Conservation (phyloP, 139 green algal genomes). For the Chlamydomonas sp. region DNA sequence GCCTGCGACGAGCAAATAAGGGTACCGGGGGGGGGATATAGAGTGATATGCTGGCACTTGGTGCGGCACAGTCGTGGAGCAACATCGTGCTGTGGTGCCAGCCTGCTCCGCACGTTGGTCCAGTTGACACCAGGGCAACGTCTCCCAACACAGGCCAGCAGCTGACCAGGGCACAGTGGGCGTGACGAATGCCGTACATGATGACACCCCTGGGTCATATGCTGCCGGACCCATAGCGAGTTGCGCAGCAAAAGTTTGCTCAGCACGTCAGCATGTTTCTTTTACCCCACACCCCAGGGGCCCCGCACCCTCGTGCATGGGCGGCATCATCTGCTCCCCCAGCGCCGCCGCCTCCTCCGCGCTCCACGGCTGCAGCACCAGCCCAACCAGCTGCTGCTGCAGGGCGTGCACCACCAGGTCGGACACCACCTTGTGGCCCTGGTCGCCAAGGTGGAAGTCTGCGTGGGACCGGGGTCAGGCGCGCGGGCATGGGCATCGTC, state of each 20-base stretch:
- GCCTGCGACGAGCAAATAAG: conserved; percentile 2
- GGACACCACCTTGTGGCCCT: not conserved
- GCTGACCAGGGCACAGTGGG: no score
- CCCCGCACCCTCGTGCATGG: conserved; percentile 41
- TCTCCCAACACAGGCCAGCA: no score
- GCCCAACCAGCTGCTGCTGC: conserved; percentile 37
- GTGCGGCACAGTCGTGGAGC: no score
- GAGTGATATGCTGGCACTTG: no score
- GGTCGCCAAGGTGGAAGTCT: conserved; percentile 4
- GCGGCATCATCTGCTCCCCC: conserved; percentile 28
- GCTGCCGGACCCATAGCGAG: no score
- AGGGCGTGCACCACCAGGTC: conserved; percentile 50
- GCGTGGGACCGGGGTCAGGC: not conserved
- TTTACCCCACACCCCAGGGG: not conserved
- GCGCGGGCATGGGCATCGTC: not conserved
- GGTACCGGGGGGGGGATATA: no score
- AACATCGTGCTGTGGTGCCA: no score
- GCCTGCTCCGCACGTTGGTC: no score
- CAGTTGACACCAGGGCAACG: no score
- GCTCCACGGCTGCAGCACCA: conserved; percentile 36
- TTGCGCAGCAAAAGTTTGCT: no score
- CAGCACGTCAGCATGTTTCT: not conserved
- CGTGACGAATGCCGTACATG: no score
- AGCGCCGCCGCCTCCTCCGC: conserved; percentile 29
- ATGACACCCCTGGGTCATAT: no score